These are phyloP conservation scores for Boletus speciosus DNA, from an alignment of 768 basidiomycete species.

Conservation along the genomic window DNA sequence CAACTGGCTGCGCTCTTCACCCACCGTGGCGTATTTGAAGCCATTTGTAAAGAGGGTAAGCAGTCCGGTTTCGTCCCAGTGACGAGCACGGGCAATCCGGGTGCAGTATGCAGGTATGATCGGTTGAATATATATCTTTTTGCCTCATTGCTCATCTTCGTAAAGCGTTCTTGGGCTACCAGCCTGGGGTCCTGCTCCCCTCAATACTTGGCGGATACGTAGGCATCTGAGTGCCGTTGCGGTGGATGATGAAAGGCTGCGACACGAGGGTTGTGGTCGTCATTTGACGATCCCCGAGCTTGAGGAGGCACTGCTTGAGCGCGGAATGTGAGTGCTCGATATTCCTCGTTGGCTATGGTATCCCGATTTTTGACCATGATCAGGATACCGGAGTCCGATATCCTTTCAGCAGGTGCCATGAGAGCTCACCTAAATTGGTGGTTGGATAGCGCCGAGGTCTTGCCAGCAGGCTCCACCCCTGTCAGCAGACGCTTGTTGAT, in stretches of 20 bases:
- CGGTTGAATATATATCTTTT: neutral
- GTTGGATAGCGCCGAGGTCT: slow-evolving; percentile 48
- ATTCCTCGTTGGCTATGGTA: neutral
- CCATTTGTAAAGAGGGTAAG: slow-evolving; percentile 33
- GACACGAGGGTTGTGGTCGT: slow-evolving; percentile 43
- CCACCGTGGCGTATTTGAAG: slow-evolving; percentile 38
- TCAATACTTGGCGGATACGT: slow-evolving; percentile 35
- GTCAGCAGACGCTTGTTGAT: slow-evolving; percentile 51
- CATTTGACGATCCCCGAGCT: slow-evolving; percentile 53
- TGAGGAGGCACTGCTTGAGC: slow-evolving; percentile 64
- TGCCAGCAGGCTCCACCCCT: slow-evolving; percentile 34
- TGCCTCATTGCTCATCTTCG: slow-evolving; percentile 13
- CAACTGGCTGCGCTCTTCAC: slow-evolving; percentile 40
- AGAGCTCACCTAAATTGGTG: slow-evolving; percentile 59
- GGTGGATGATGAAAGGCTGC: slow-evolving; percentile 62
- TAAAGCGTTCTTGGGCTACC: slow-evolving; percentile 40
- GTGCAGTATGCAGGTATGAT: slow-evolving; percentile 59
- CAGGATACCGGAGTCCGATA: slow-evolving; percentile 33
- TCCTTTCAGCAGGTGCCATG: slow-evolving; percentile 41
- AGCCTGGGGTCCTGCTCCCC: slow-evolving; percentile 35
- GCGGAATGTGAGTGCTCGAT: slow-evolving; percentile 64
- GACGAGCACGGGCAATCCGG: slow-evolving; percentile 16
- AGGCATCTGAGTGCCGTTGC: slow-evolving; percentile 40
- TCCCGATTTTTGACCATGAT: slow-evolving; percentile 20
- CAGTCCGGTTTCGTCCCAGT: slow-evolving; percentile 26